Base-by-base conservation (phyloP, 1,284 basidiomycete genomes). In the Cerioporus squamosus region DNA sequence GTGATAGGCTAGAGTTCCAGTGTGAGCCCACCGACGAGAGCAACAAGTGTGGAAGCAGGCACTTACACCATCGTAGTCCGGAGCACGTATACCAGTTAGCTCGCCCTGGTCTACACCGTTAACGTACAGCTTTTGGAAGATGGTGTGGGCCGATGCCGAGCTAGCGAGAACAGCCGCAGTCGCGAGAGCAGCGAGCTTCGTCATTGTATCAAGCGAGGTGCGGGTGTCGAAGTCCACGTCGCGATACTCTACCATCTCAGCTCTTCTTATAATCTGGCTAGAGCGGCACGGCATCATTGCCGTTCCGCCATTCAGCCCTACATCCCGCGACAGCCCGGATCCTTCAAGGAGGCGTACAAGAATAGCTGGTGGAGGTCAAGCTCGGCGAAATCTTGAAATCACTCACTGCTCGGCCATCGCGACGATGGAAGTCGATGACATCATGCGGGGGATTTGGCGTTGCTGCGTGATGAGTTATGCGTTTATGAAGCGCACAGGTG, bases 1-100 rank as follows among this genome's bases (percentile, higher is more conserved):
- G 67, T 79, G 60, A 85, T 81, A 17, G 81, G 80, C 81, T 84
- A 36, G 26, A 29, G 26, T 40, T n/a, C 23, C n/a, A 33, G 46
- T 9, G 26, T 29, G 26, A 29, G 26, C 10, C 12, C 2, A 42
- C n/a, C 26, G 38, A 39, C 8, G n/a, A 14, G 40, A 29, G 48
- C 23, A 29, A 5, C 40, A 42, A 33, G 2, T 14, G 15, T 20
- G 36, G 7, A 12, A 22, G 7, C 15, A 26, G 18, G 47, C 15
- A 50, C 58, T 20, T 42, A 63, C 61, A 6, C 59, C 66, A 59
- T 77, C 75, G 44, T 72, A 69, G 36, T 66, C 59, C 4, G 77
- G 77, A 1, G 76, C 75, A 26, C 77, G 74, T 31, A 77, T 69
- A 17, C 74, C 77, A 51, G 73, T 70, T 3, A 60, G 68, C 26